phyloP scores from a whole-genome alignment of 345 rosid species.

The Eucalyptus curtisii region DNA sequence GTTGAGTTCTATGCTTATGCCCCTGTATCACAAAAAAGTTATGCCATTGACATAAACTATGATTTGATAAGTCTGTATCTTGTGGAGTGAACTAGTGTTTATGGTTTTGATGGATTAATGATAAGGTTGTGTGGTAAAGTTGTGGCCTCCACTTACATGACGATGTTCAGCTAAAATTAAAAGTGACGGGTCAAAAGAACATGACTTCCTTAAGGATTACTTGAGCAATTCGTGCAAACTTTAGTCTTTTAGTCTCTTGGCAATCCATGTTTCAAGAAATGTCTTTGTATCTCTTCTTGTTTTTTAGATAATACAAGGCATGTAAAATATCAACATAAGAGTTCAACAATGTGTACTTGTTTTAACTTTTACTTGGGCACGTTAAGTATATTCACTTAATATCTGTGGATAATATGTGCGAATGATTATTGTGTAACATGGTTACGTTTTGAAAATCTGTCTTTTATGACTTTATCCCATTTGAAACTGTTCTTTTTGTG shows the following conservation, averaged over 20 bases:
- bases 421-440: not conserved
- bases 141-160: not conserved
- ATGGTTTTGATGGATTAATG: not conserved
- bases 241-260: not conserved
- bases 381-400: not conserved
- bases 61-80: not conserved
- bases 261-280: not conserved
- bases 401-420: not conserved
- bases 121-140: not conserved
- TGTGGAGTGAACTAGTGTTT: not conserved
- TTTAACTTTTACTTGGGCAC: not conserved
- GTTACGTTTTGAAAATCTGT: not conserved
- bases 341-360: not conserved
- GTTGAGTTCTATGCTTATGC: accelerated
- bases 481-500: not conserved
- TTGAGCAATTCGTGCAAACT: not conserved
- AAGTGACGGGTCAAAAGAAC: not conserved
- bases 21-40: not conserved
- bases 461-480: not conserved
- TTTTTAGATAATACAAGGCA: not conserved
- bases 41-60: not conserved
- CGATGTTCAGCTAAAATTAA: not conserved
- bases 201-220: not conserved
- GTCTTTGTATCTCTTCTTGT: not conserved
- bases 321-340: not conserved